These are phyloP conservation scores for Heterobasidion occidentale DNA, from an alignment of 1,284 basidiomycete genomes.

Conservation along the genomic window DNA sequence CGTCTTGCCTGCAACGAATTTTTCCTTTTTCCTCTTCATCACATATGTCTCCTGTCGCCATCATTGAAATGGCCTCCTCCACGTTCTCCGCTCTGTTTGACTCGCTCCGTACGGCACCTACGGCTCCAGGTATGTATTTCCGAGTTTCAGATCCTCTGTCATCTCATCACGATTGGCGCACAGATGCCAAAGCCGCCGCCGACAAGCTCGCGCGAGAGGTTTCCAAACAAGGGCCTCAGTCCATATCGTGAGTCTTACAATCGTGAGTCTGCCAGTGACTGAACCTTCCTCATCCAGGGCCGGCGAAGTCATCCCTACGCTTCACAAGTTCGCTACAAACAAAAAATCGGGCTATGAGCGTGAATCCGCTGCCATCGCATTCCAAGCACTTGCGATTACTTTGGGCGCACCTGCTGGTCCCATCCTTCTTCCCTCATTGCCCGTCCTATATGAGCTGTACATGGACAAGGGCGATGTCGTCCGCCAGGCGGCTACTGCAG, in stretches of 20 bases:
- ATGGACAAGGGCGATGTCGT: constrained; percentile 97
- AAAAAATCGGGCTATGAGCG: constrained; percentile 91
- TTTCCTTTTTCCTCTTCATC: neutral
- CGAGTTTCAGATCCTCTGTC: neutral
- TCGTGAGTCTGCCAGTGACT: neutral
- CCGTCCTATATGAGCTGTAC: constrained; percentile 78
- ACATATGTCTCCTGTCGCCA: constrained; percentile 1
- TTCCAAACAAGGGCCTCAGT: constrained; percentile 52
- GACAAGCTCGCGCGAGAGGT: constrained; percentile 71
- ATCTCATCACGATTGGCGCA: constrained; percentile 5
- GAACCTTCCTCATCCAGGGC: constrained; percentile 36
- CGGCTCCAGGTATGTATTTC: neutral
- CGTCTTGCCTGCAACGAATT: neutral
- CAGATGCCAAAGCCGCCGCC: constrained; percentile 75
- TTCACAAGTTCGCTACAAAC: constrained; percentile 73
- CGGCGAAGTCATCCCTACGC: constrained; percentile 51
- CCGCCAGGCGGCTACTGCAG: constrained; percentile 71
- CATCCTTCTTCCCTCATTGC: constrained; percentile 75
- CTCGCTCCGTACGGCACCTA: neutral
- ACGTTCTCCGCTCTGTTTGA: neutral
- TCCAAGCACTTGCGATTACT: constrained; percentile 69
- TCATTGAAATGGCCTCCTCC: neutral
- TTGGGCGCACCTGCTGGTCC: constrained; percentile 76
- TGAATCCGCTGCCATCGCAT: constrained; percentile 84
- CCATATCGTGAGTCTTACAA: constrained; percentile 44